Base-by-base conservation (phyloP, 805 yeast genomes). In the Candida xiaguanensis region DNA sequence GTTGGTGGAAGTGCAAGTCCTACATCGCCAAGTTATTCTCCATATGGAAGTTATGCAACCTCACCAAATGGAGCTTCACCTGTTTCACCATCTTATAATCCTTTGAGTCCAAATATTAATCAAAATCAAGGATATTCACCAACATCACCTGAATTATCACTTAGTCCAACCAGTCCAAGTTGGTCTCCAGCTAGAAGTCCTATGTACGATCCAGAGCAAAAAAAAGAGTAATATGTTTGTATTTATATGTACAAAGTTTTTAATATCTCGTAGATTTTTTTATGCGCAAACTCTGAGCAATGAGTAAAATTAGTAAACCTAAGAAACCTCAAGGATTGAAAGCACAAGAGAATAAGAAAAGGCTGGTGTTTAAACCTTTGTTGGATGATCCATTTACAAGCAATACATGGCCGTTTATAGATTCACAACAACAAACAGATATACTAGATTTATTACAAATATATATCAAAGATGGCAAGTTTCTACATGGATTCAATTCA, bases 81-180 rank as follows among this genome's bases (percentile, higher is more conserved):
- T 30, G 68, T 77, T 0, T 70, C 72, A 2, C 75, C 77, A 50
- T 49, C 64, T 4, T 85, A 82, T 50, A 69, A 80, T 0, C 88
- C 88, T 41, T 78, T 88, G 76, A 80, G 90, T 0, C 96, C 96
- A 83, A 89, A 25, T n/a, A 8, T n/a, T 63, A 64, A 46, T 59
- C 66, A 16, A 85, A 86, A 22, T 53, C 60, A 5, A 57, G 47
- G 53, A 11, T 74, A 70, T 46, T 58, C 78, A 0, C 90, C 90
- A 43, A 85, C 95, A 0, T 80, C 90, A 0, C 97, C 96, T 14
- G 12, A 31, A 9, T 31, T 16, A 13, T 8, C n/a, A 8, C 8
- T 31, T 22, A 73, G 83, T 0, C 95, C 95, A 40, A 80, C 88
- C 0, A 80, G 89, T 0, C 81, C 89, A 55, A 49, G 67, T 1